These are phyloP conservation scores for Atalantia buxifolia DNA, from an alignment of 345 rosid genomes.

Conservation along the genomic window DNA sequence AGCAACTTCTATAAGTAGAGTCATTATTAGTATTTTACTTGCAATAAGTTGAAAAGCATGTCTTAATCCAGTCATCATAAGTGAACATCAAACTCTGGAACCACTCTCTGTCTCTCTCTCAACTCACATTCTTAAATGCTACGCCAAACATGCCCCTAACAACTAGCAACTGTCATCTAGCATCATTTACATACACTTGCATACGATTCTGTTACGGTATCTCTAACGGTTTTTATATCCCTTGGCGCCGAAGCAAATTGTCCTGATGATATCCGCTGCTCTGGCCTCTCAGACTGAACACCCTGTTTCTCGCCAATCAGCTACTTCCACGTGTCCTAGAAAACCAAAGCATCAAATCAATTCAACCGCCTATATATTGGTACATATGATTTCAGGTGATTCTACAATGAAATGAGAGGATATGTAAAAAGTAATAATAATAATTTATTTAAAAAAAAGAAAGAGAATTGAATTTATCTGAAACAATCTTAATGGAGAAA, in stretches of 20 bases:
- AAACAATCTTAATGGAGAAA: slow-evolving; percentile 17
- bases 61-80: slow-evolving; percentile 3
- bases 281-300: background rate
- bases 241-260: slow-evolving; percentile 22
- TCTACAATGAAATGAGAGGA: background rate
- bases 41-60: slow-evolving; percentile 12
- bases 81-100: background rate
- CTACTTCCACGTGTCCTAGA: background rate
- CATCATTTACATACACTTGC: slow-evolving; percentile 5
- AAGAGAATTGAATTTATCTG: background rate
- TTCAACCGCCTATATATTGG: background rate
- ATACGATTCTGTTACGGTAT: slow-evolving; percentile 3
- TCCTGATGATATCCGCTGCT: too few species aligned
- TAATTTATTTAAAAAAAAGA: background rate
- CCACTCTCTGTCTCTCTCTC: background rate
- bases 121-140: slow-evolving; percentile 34
- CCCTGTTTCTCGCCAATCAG: background rate
- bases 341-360: too few species aligned
- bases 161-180: slow-evolving; percentile 4
- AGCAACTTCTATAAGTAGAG: slow-evolving; percentile 37
- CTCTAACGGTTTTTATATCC: slow-evolving; percentile 10
- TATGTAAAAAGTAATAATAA: background rate
- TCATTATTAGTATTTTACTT: slow-evolving; percentile 10
- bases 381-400: background rate
- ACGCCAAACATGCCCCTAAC: slow-evolving; percentile 39